phyloP scores from a whole-genome alignment of 2,329 filamentous ascomycete species.

The Thelonectria discophora region DNA sequence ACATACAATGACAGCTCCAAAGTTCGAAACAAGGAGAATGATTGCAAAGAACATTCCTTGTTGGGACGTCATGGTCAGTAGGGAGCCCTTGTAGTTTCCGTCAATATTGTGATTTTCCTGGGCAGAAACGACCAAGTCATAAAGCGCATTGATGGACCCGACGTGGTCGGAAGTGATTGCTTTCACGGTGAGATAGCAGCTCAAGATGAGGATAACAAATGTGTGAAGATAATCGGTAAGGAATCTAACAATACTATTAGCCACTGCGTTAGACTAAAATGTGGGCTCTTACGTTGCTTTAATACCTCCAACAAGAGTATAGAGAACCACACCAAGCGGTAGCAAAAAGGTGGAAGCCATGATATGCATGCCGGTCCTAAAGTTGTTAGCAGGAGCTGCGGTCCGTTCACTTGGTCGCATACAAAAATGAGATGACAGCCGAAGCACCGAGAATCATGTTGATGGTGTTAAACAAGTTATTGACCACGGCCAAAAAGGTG shows the following conservation, averaged over 20 bases:
- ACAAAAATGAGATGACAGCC: conserved; percentile 60
- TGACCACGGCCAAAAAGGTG: conserved; percentile 81
- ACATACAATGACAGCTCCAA: conserved; percentile 74
- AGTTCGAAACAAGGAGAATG: conserved; percentile 85
- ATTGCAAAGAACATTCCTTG: conserved; percentile 89
- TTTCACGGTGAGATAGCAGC: conserved; percentile 84
- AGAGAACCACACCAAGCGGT: conserved; percentile 74
- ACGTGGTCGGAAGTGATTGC: conserved; percentile 78
- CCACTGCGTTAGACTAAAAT: neutral
- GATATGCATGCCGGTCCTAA: conserved; percentile 56
- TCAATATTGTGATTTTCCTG: conserved; percentile 74
- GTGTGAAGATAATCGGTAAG: conserved; percentile 88
- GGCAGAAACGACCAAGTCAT: conserved; percentile 76
- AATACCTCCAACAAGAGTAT: conserved; percentile 79
- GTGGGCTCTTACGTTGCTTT: conserved; percentile 69
- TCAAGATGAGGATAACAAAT: conserved; percentile 80
- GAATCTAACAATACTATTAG: conserved; percentile 52
- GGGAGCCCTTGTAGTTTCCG: conserved; percentile 82
- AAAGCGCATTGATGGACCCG: conserved; percentile 79
- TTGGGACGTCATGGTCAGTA: conserved; percentile 77
- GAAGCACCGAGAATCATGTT: conserved; percentile 85
- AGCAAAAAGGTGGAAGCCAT: conserved; percentile 85
- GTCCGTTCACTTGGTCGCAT: neutral
- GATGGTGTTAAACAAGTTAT: conserved; percentile 85
- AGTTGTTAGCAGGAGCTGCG: neutral